phyloP scores from a whole-genome alignment of 2,329 filamentous ascomycete genomes.

The Nemania diffusa region DNA sequence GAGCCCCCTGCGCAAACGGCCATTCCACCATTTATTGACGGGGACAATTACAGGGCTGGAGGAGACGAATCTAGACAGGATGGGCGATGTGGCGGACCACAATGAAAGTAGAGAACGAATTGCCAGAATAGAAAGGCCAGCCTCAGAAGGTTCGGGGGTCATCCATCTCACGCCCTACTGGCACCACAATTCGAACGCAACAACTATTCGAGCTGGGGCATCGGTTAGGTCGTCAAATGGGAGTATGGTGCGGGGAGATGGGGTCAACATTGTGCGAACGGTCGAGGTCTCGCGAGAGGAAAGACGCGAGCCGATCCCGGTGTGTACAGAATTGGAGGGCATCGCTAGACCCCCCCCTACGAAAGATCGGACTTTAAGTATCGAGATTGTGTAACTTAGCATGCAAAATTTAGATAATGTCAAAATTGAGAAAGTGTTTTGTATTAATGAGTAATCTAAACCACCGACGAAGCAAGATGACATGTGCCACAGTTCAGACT shows the following conservation, averaged over 20 bases:
- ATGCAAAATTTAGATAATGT: background rate
- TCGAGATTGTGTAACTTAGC: background rate
- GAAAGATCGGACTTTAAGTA: background rate
- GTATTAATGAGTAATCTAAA: too few species aligned
- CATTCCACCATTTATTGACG: background rate
- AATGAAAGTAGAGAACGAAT: background rate
- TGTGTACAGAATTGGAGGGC: constrained; percentile 3
- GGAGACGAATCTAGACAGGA: background rate
- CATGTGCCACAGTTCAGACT: too few species aligned
- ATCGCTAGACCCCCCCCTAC: background rate
- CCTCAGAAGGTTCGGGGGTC: background rate
- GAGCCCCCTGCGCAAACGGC: background rate
- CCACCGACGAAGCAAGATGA: too few species aligned
- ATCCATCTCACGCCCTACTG: background rate
- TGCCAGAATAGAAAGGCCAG: background rate
- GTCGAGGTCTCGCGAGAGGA: background rate
- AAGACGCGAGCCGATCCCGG: background rate
- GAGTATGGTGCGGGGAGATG: background rate
- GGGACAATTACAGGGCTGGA: background rate
- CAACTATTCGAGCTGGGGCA: background rate
- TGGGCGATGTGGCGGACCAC: background rate
- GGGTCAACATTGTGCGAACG: background rate
- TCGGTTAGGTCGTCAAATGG: background rate
- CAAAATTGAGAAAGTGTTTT: too few species aligned
- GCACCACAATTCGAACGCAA: background rate